Conservation (phyloP, 2,329 filamentous ascomycete species). For the Cercospora sesami region DNA sequence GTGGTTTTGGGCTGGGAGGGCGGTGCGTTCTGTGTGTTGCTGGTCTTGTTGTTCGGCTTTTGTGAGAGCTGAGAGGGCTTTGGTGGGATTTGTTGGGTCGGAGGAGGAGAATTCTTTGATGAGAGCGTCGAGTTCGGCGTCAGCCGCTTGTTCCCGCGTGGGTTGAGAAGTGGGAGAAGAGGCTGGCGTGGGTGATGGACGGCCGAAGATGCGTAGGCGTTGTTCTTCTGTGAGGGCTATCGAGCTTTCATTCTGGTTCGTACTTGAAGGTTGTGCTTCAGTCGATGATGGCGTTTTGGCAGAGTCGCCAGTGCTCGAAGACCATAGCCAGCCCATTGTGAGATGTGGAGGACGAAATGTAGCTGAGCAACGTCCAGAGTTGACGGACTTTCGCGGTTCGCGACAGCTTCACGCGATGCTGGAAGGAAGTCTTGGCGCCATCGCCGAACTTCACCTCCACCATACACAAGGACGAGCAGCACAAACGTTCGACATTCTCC, state of each 20-base stretch:
- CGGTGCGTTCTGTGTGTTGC: background rate
- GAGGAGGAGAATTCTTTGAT: constrained; percentile 49
- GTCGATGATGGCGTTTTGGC: background rate
- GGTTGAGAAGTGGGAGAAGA: constrained; percentile 24
- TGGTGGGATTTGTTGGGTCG: constrained; percentile 23
- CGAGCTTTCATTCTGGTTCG: background rate
- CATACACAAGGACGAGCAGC: background rate
- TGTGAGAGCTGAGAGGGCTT: constrained; percentile 19
- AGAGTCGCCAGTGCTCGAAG: constrained; percentile 21
- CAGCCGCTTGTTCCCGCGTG: constrained; percentile 50
- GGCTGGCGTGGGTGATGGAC: constrained; percentile 23
- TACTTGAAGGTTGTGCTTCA: background rate
- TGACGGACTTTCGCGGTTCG: background rate
- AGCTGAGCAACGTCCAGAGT: background rate
- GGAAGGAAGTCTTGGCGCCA: constrained; percentile 1
- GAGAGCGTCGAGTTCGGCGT: constrained; percentile 56
- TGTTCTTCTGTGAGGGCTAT: constrained; percentile 35
- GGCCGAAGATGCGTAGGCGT: constrained; percentile 36
- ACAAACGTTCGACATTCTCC: background rate
- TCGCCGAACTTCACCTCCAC: background rate
- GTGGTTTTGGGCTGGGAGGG: constrained; percentile 16
- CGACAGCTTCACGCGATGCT: background rate
- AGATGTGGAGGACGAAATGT: background rate
- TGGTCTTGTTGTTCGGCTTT: constrained; percentile 26
- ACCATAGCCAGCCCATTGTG: constrained; percentile 36